Percentiles rank a stretch among this genome's conserved stretches.
Conservation (phyloP, 768 basidiomycete species). For the Amanita subjunquillea region DNA sequence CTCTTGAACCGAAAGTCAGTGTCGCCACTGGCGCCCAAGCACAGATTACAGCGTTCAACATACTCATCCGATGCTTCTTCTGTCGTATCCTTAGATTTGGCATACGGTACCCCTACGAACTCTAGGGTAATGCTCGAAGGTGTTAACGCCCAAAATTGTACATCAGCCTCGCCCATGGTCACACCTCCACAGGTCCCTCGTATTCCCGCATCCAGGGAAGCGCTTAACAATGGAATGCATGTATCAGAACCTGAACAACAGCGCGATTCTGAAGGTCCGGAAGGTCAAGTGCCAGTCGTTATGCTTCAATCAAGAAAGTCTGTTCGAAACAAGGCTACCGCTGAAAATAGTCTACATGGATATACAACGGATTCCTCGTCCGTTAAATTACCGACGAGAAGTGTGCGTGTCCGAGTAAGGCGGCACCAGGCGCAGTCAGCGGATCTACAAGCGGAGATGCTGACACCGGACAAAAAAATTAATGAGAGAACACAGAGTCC, state of each 20-base stretch:
- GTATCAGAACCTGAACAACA: conserved; percentile 18
- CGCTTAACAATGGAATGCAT: conserved; percentile 11
- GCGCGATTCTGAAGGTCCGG: conserved; percentile 17
- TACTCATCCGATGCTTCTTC: conserved; percentile 31
- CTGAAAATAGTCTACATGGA: conserved; percentile 11
- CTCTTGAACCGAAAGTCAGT: conserved; percentile 57
- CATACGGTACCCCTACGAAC: neutral
- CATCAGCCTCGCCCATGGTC: conserved; percentile 11
- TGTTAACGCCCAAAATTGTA: neutral
- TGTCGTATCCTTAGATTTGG: conserved; percentile 21
- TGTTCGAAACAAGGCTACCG: conserved; percentile 25
- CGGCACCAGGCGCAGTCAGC: conserved; percentile 35
- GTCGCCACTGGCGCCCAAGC: conserved; percentile 61
- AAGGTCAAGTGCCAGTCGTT: conserved; percentile 12
- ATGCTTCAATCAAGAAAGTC: conserved; percentile 10
- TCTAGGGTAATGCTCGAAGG: neutral
- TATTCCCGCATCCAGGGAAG: conserved; percentile 13
- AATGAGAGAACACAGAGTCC: conserved; percentile 31
- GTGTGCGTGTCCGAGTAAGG: conserved; percentile 42
- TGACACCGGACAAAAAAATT: conserved; percentile 10
- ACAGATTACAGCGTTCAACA: conserved; percentile 26
- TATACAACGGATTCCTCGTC: conserved; percentile 46
- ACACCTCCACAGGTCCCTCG: conserved; percentile 27
- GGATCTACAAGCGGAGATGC: conserved; percentile 29
- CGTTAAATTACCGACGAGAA: conserved; percentile 22